Evolutionary conservation across 441 rosid species (phyloP).

Genomic region (Manihot esculenta): DNA sequence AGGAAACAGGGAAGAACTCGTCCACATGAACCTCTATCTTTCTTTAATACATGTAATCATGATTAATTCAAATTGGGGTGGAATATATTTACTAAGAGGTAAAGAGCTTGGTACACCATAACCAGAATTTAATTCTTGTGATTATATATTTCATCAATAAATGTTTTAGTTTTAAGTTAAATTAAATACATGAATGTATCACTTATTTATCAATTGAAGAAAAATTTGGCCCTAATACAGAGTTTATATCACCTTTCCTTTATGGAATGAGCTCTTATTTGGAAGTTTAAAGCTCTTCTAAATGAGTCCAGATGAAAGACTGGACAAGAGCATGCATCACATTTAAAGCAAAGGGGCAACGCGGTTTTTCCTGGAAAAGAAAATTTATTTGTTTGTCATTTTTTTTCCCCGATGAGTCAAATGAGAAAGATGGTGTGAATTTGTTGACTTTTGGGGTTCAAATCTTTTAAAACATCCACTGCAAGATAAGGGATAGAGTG

Average conservation of each 20-base stretch:
- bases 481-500: no score
- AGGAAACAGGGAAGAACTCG: not conserved
- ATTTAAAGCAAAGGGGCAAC: not conserved
- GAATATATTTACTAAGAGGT: no score
- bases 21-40: not conserved
- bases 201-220: no score
- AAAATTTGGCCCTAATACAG: no score
- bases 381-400: not conserved
- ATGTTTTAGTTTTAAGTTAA: no score
- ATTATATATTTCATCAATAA: no score
- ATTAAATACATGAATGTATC: no score
- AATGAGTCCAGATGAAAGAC: not conserved
- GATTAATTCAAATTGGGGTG: no score
- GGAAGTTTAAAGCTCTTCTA: not conserved
- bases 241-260: not conserved
- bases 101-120: no score
- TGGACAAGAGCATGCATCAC: not conserved
- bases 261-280: not conserved
- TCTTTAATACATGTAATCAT: not conserved
- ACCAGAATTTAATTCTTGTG: no score
- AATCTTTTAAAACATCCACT: no score
- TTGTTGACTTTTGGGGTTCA: not conserved
- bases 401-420: not conserved
- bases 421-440: not conserved
- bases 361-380: not conserved